phyloP scores from a whole-genome alignment of 768 basidiomycete genomes.

The Daedaleopsis sinensis region DNA sequence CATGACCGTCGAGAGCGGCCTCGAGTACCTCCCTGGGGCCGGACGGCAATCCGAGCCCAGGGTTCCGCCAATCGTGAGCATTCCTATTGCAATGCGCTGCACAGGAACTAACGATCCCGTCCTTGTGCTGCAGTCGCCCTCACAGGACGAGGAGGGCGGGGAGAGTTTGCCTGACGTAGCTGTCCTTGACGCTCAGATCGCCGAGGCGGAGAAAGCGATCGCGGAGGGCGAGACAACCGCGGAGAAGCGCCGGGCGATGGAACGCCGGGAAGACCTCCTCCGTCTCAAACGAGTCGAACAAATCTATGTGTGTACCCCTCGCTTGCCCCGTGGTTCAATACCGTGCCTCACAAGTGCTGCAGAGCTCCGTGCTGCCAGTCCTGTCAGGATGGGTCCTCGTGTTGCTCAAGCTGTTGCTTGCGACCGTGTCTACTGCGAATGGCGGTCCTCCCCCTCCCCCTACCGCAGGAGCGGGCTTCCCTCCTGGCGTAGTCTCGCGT shows the following conservation, averaged over 20 bases:
- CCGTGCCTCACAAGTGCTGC: conserved; percentile 2
- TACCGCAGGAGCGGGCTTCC: conserved; percentile 70
- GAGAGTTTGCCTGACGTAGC: conserved; percentile 77
- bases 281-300: conserved; percentile 88
- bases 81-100: conserved; percentile 45
- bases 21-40: conserved; percentile 76
- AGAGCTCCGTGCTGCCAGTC: conserved; percentile 85
- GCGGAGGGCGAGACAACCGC: conserved; percentile 49
- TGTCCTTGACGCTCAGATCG: conserved; percentile 70
- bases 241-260: conserved; percentile 66
- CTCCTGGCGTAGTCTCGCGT: conserved; percentile 71
- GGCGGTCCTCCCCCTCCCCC: conserved; percentile 61
- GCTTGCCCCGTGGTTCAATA: not conserved
- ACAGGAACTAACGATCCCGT: conserved; percentile 7
- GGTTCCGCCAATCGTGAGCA: conserved; percentile 31
- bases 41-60: conserved; percentile 57
- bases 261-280: conserved; percentile 79
- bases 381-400: conserved; percentile 92
- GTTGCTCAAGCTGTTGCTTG: conserved; percentile 87
- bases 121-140: conserved; percentile 9
- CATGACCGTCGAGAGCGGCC: conserved; percentile 90
- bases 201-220: conserved; percentile 59
- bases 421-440: conserved; percentile 85
- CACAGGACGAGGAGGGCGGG: conserved; percentile 56
- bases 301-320: conserved; percentile 68